Evolutionary conservation across 75 land plant genomes (phyloP).

Genomic region (Cupressus sempervirens): DNA sequence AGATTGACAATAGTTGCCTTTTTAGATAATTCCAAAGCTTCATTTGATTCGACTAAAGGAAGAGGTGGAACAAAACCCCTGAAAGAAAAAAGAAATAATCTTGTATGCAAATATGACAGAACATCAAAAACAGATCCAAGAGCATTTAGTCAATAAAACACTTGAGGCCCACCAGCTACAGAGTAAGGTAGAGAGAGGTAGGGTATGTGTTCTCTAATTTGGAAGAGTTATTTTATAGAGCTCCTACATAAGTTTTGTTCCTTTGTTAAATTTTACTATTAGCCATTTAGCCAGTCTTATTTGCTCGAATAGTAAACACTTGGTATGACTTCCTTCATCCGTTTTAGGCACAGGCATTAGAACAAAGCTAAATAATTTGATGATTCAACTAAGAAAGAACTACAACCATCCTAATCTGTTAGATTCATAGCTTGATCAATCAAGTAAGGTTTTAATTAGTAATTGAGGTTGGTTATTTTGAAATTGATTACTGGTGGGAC

Average conservation of each 20-base stretch:
- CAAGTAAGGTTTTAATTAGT: slow-evolving; percentile 34
- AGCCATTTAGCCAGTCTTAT: too few species aligned
- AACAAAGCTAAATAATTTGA: slow-evolving; percentile 56
- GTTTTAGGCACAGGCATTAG: too few species aligned
- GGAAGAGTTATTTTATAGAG: too few species aligned
- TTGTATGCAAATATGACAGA: slow-evolving; percentile 80
- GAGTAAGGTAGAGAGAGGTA: too few species aligned
- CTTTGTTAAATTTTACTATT: too few species aligned
- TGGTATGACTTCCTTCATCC: too few species aligned
- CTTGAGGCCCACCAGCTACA: too few species aligned
- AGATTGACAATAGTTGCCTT: background rate
- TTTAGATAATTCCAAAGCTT: slow-evolving; percentile 75
- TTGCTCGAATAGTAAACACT: too few species aligned
- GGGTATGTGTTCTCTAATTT: too few species aligned
- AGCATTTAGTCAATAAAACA: too few species aligned
- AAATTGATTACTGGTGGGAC: background rate
- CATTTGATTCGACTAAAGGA: slow-evolving; percentile 77
- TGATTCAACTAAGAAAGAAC: slow-evolving; percentile 84
- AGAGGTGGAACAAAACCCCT: slow-evolving; percentile 82
- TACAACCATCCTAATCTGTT: slow-evolving; percentile 93
- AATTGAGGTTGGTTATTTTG: background rate
- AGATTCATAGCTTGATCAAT: slow-evolving; percentile 44
- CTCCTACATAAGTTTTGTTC: too few species aligned
- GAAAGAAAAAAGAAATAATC: slow-evolving; percentile 84
- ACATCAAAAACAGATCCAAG: too few species aligned